Evolutionary conservation across 495 filamentous ascomycete species (phyloP), one percentile per base, ranked within the genome.

Genomic region (Lasiosphaeria hispida): DNA sequence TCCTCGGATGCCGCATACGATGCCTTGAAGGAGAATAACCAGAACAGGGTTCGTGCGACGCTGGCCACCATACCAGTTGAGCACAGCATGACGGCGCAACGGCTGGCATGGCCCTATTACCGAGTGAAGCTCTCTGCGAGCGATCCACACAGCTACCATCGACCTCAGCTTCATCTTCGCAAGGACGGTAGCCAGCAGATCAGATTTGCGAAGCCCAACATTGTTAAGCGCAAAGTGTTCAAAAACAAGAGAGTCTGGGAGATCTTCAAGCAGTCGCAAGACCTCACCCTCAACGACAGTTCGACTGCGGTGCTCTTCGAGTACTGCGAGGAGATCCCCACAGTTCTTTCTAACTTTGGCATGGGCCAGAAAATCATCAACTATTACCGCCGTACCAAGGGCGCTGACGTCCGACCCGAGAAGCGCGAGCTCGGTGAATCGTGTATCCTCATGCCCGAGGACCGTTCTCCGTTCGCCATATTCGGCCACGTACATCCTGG

Each of bases 321-420:
- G 73, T 97, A 97, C 72, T 94, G 91, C 10, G 94, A 99, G 68
- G 91, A 97, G 69, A 88, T 89, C 53, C 94, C 94, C 1, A 88
- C 84, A 10, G 88, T 92, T 55, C 78, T 99, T 59, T 96, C 94
- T 7, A 95, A 96, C 70, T 93, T 96, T 61, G 94, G 92, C 58
- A 99, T 99, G 94, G 93, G 91, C 49, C 93, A 85, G 68, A 87
- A 90, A 40, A 83, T 97, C 40, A 88, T 97, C 73, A 97, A 97
- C 65, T 97, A 97, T 73, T 96, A 96, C 67, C 87, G 94, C 13
- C 87, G 92, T 35, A 94, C 90, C 67, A 87, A 88, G 63, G 82
- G 81, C 33, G 89, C 92, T 23, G 88, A 92, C 8, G 78, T 81
- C 53, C 67, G 73, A 42, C 66, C 74, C 19, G 73, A 76, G 48